Conservation (phyloP, 2,329 filamentous ascomycete genomes). For the Capronia americana region DNA sequence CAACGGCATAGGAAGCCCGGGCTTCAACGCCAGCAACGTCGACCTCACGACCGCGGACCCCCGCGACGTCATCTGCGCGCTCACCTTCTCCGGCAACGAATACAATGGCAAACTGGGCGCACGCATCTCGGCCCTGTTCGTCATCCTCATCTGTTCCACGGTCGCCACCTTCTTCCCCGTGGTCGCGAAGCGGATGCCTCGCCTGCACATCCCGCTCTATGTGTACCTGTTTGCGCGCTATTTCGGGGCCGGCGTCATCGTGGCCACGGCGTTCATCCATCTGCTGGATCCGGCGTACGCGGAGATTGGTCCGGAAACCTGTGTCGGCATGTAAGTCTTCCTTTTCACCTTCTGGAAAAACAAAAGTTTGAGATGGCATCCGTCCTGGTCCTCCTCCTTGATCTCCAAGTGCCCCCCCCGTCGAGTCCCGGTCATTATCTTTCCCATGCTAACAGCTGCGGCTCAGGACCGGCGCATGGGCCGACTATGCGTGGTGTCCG, state of each 20-base stretch:
- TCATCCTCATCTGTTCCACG: conserved; percentile 52
- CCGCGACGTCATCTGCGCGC: conserved; percentile 58
- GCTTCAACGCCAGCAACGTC: conserved; percentile 51
- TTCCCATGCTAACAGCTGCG: not conserved
- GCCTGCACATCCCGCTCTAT: conserved; percentile 50
- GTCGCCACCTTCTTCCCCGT: conserved; percentile 55
- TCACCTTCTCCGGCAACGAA: conserved; percentile 56
- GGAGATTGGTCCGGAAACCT: conserved; percentile 56
- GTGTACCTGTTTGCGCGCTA: conserved; percentile 57
- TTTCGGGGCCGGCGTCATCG: conserved; percentile 56
- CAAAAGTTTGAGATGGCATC: too few relatives aligned
- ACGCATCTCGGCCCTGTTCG: conserved; percentile 54
- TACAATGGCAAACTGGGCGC: conserved; percentile 59
- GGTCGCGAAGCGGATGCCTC: conserved; percentile 49
- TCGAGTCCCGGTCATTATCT: not conserved
- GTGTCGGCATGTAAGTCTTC: conserved; percentile 52
- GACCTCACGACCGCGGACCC: conserved; percentile 53
- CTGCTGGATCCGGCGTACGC: conserved; percentile 54
- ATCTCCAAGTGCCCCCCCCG: too few relatives aligned
- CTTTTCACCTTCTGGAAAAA: not conserved
- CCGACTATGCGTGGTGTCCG: conserved; percentile 54
- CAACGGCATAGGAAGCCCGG: not conserved
- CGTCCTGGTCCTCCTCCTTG: too few relatives aligned
- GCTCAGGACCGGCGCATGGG: conserved; percentile 56
- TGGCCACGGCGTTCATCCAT: conserved; percentile 57